These are phyloP conservation scores for Straminergon stramineum DNA, from an alignment of 225 moss, liverwort and hornwort genomes.

Conservation along the genomic window DNA sequence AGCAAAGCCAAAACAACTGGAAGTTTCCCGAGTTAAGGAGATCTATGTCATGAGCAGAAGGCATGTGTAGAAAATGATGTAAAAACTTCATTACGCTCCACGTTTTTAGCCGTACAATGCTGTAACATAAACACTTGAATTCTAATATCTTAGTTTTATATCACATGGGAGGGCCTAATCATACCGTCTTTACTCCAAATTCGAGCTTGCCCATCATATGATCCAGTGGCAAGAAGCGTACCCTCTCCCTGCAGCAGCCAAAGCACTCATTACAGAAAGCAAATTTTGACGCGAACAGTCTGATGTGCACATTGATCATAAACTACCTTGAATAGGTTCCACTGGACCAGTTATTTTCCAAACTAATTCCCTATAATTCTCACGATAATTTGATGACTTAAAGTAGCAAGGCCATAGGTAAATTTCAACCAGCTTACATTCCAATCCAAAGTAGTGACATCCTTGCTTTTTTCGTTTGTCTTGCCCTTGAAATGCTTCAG, in stretches of 20 bases:
- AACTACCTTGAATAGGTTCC: background rate
- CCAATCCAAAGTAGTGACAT: slow-evolving; percentile 98
- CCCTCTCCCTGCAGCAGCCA: slow-evolving; percentile 74
- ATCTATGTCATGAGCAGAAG: background rate
- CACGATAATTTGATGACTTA: background rate
- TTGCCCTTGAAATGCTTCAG: slow-evolving; percentile 98
- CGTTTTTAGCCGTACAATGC: background rate
- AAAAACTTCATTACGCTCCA: background rate
- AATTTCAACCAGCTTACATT: slow-evolving; percentile 53
- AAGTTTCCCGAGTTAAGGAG: background rate
- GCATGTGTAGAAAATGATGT: background rate
- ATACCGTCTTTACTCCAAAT: slow-evolving; percentile 99
- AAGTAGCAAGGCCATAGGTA: background rate
- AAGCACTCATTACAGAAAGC: background rate
- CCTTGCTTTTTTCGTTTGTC: slow-evolving; percentile 99
- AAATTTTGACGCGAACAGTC: background rate
- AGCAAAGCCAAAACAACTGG: background rate
- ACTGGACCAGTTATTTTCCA: background rate
- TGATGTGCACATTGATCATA: background rate
- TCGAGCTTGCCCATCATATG: slow-evolving; percentile 98
- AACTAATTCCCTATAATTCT: background rate
- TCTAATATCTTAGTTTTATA: background rate
- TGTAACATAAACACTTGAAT: background rate
- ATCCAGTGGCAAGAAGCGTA: slow-evolving; percentile 85
- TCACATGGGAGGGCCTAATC: background rate